Conservation (phyloP, 352 stramenopile genomes). For the Phytophthora hybrid region DNA sequence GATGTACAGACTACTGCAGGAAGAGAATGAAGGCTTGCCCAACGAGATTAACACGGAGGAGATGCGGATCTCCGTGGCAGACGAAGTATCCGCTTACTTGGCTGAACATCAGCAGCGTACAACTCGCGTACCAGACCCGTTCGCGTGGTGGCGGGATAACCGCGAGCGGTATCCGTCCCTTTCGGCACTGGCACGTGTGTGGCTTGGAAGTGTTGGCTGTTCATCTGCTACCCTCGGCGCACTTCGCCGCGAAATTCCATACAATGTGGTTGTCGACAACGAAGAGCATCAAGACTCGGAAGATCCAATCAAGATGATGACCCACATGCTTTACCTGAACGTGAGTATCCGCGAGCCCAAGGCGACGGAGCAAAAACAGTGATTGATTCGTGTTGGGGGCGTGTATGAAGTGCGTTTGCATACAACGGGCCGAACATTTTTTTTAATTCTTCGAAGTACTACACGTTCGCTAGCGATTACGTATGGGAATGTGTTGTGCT, state of each 20-base stretch:
- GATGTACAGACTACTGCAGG: conserved; percentile 18
- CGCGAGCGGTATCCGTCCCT: conserved; percentile 12
- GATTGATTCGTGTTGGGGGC: no score
- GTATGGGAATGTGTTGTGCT: no score
- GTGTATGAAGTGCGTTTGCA: no score
- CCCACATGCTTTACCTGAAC: conserved; percentile 19
- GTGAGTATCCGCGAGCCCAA: conserved; percentile 11
- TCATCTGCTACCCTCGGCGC: conserved; percentile 11
- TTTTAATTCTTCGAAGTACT: no score
- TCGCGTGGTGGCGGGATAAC: conserved; percentile 16
- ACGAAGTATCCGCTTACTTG: conserved; percentile 17
- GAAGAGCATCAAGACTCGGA: conserved; percentile 3
- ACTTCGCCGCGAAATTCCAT: conserved; percentile 16
- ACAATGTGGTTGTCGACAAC: conserved; percentile 12
- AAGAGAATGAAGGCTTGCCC: neutral
- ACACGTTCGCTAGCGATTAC: no score
- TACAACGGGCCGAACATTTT: no score
- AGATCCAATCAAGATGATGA: conserved; percentile 10
- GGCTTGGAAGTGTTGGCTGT: conserved; percentile 16
- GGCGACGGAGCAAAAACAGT: neutral
- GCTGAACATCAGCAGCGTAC: neutral
- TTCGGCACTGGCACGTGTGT: conserved; percentile 16
- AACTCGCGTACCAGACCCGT: conserved; percentile 13
- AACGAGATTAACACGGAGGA: conserved; percentile 6
- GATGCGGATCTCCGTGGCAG: conserved; percentile 8